Conservation (phyloP, 108 stramenopile genomes). For the Bacterosira constricta region DNA sequence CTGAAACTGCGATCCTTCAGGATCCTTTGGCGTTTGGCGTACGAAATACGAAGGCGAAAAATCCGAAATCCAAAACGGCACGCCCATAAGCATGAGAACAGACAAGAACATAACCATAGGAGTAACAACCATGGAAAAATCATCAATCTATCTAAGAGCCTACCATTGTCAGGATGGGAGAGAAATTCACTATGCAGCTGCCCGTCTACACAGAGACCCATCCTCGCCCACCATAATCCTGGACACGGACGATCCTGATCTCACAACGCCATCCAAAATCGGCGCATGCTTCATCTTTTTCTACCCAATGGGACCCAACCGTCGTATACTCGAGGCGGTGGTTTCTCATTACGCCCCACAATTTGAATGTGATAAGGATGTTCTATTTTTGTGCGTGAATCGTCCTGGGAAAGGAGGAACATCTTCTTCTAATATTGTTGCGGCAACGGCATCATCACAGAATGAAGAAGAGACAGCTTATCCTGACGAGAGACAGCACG, state of each 20-base stretch:
- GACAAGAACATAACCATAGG: no score
- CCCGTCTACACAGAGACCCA: slow-evolving; percentile 17
- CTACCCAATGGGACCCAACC: slow-evolving; percentile 31
- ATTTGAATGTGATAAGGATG: slow-evolving; percentile 12
- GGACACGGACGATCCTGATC: not conserved
- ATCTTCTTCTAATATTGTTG: slow-evolving; percentile 5
- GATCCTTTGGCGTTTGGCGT: no score
- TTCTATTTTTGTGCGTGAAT: slow-evolving; percentile 29
- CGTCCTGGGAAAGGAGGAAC: slow-evolving; percentile 37
- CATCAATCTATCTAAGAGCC: slow-evolving; percentile 14
- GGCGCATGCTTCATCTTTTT: slow-evolving; percentile 28
- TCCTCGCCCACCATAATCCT: not conserved
- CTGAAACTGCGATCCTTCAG: no score
- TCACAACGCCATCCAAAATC: not conserved
- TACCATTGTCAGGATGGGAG: slow-evolving; percentile 15
- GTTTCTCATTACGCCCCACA: slow-evolving; percentile 16
- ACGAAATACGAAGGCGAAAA: no score
- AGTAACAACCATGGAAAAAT: not conserved
- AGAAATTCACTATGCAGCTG: slow-evolving; percentile 21
- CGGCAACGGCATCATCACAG: no score
- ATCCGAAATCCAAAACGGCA: no score
- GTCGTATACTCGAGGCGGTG: slow-evolving; percentile 17
- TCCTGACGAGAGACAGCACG: slow-evolving; percentile 11
- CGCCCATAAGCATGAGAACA: no score
- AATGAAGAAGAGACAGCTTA: not conserved